Percentiles rank a stretch among this genome's conserved stretches.
Conservation (phyloP, 805 yeast genomes). For the Monosporozyma aquatica region DNA sequence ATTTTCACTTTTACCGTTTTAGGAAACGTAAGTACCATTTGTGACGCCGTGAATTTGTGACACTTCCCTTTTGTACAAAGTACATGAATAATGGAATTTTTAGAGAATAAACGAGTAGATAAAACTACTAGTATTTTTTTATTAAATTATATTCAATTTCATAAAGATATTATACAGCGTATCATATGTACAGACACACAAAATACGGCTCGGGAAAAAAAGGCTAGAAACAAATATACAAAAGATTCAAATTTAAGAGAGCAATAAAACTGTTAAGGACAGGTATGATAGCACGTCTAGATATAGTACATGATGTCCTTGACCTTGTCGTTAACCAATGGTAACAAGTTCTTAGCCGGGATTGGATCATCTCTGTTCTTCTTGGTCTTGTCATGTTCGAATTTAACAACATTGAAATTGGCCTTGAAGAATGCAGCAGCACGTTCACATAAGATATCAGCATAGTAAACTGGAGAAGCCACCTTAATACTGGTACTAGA, state of each 20-base stretch:
- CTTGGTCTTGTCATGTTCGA: constrained; percentile 8
- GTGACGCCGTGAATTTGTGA: too few species aligned
- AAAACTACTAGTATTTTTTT: too few species aligned
- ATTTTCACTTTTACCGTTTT: too few species aligned
- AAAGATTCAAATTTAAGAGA: too few species aligned
- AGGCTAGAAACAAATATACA: background rate
- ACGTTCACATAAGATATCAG: constrained; percentile 19
- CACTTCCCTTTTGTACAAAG: too few species aligned
- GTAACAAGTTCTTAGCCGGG: constrained; percentile 10
- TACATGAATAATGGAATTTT: too few species aligned
- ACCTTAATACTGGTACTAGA: constrained; percentile 17
- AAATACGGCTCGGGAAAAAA: too few species aligned
- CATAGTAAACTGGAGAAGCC: constrained; percentile 16
- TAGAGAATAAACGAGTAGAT: too few species aligned
- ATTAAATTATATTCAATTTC: too few species aligned
- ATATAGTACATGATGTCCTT: constrained; percentile 17
- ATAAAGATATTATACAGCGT: too few species aligned
- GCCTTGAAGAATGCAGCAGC: constrained; percentile 18
- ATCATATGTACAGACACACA: too few species aligned
- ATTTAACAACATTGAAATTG: constrained; percentile 10
- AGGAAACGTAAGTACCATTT: too few species aligned
- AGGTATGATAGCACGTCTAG: background rate
- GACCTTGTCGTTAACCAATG: constrained; percentile 12
- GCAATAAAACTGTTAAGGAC: background rate
- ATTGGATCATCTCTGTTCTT: constrained; percentile 10